phyloP scores from a whole-genome alignment of 345 rosid species.

The Camelina neglecta region DNA sequence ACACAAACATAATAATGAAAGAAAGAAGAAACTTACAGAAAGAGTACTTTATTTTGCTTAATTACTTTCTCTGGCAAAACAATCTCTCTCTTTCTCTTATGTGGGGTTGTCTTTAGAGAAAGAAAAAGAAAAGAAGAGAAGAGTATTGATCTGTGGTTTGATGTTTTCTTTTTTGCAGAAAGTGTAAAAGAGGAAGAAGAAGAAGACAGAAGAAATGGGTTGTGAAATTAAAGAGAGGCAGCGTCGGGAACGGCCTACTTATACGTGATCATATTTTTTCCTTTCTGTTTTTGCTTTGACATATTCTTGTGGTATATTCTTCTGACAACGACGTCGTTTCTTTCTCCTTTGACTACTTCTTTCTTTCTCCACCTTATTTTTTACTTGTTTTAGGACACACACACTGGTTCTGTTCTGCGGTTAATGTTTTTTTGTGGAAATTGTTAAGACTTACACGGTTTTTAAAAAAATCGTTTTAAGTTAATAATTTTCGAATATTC shows the following conservation, averaged over 20 bases:
- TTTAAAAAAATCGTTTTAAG: slow-evolving; percentile 6
- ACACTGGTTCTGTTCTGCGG: slow-evolving; percentile 27
- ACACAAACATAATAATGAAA: background rate
- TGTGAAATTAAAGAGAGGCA: slow-evolving; percentile 29
- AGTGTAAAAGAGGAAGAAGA: background rate
- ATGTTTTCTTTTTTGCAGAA: slow-evolving; percentile 10
- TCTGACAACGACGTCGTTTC: slow-evolving; percentile 36
- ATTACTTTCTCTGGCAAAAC: background rate
- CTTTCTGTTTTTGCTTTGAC: slow-evolving; percentile 31
- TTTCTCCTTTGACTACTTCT: slow-evolving; percentile 26
- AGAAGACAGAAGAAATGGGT: slow-evolving; percentile 11
- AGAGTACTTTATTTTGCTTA: background rate
- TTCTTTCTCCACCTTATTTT: slow-evolving; percentile 14
- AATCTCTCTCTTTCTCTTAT: background rate
- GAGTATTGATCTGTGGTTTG: background rate
- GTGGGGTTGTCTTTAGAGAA: slow-evolving; percentile 15
- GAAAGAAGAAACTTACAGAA: slow-evolving; percentile 35
- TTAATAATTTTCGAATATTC: slow-evolving; percentile 22
- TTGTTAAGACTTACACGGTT: slow-evolving; percentile 17
- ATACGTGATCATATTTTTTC: slow-evolving; percentile 21
- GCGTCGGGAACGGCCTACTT: slow-evolving; percentile 34
- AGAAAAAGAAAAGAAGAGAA: background rate
- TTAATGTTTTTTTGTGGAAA: background rate
- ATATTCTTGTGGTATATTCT: slow-evolving; percentile 46
- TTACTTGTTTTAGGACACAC: slow-evolving; percentile 35